Evolutionary conservation across 2,329 filamentous ascomycete species (phyloP), one percentile per base, ranked within the genome.

Genomic region (Pseudocercospora vitis): DNA sequence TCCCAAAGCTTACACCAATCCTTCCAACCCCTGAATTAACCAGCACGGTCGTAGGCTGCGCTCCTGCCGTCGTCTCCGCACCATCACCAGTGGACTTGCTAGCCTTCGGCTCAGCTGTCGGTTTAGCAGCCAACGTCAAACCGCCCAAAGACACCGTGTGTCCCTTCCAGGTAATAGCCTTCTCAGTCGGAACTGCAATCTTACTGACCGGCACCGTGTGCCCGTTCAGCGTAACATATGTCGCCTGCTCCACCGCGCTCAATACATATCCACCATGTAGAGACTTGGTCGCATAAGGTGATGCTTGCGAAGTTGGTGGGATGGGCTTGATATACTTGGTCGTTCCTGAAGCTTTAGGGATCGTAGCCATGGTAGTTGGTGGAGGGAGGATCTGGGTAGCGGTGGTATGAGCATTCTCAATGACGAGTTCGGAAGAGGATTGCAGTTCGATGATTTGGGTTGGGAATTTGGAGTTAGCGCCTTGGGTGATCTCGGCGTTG

Each of bases 81-180:
- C 26, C 26, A 29, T 6, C 6, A 29, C 23, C 23, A 6, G 23
- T 33, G 14, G 19, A 12, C n/a, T n/a, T 47, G 14, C n/a, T n/a
- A 26, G 26, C 7, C 46, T 42, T 21, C 12, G 37, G 18, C 21
- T n/a, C 16, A 16, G 18, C 48, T 16, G 49, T 52, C 3, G 52
- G 51, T 23, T 48, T 29, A 29, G 57, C 54, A 2, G 52, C 57
- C 19, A 57, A 44, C 8, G 57, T 59, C 23, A 56, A 48, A 2
- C 48, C 51, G 4, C 47, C 49, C 14, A 57, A n/a, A n/a, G 16
- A 24, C n/a, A 57, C 16, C 14, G 54, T 57, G 28, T 53, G 54
- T 3, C 57, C 53, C 7, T 52, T 21, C 19, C 42, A 54, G n/a
- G 44, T 52, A 14, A 56, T 19, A 12, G 45, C 47, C 16, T 49